phyloP scores from a whole-genome alignment of 148 eudicot species.

The Beta vulgaris region DNA sequence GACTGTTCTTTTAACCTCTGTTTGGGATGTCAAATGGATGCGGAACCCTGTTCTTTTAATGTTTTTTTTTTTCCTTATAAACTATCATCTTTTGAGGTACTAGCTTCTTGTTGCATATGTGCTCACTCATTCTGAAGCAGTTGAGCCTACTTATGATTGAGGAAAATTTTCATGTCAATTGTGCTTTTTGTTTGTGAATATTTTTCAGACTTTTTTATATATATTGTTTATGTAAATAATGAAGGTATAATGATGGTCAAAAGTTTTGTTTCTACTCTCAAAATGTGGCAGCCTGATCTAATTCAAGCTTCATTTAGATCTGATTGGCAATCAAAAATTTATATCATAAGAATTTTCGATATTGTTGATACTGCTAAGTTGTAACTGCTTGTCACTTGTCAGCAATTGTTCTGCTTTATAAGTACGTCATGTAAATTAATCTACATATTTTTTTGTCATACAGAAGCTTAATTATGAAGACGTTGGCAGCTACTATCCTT shows the following conservation, averaged over 20 bases:
- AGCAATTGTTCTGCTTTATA: background rate
- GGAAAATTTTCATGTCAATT: background rate
- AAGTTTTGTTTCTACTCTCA: background rate
- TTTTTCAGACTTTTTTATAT: background rate
- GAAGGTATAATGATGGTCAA: background rate
- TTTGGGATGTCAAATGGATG: background rate
- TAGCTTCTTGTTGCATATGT: background rate
- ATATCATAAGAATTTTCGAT: background rate
- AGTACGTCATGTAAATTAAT: background rate
- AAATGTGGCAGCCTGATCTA: slow-evolving; percentile 1
- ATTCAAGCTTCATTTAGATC: background rate
- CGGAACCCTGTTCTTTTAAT: background rate
- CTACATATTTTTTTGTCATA: background rate
- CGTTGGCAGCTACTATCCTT: slow-evolving; percentile 4
- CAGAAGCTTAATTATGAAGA: slow-evolving; percentile 18
- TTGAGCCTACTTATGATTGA: background rate
- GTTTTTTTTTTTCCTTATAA: background rate
- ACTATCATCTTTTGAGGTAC: background rate
- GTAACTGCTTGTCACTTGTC: background rate
- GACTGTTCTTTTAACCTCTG: too few species aligned
- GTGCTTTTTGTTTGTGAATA: background rate
- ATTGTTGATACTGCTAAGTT: background rate
- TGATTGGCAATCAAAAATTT: background rate
- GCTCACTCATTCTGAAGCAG: background rate
- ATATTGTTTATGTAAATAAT: background rate